Percentiles rank a stretch among this genome's conserved stretches.
These are phyloP conservation scores for Coemansia sp. DNA, from an alignment of 192 early-diverging fungal genomes.

Conservation along the genomic window DNA sequence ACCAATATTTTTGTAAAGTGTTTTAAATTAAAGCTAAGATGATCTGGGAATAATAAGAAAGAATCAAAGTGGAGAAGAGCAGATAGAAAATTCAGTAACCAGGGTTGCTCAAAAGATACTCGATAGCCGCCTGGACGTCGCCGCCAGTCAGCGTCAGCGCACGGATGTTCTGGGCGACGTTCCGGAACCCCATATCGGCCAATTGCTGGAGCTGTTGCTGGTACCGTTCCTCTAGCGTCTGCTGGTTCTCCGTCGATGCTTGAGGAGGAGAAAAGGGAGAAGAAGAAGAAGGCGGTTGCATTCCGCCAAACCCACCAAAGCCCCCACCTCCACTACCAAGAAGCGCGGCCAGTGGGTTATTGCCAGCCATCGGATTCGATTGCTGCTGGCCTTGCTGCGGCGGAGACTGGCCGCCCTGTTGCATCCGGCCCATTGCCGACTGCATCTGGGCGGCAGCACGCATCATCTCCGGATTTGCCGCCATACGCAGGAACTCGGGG, in stretches of 20 bases:
- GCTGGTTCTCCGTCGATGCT: constrained; percentile 17
- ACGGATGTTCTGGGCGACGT: constrained; percentile 85
- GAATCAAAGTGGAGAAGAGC: neutral
- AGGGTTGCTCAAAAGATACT: constrained; percentile 61
- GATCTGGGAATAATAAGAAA: neutral
- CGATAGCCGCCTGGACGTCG: constrained; percentile 93
- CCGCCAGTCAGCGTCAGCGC: constrained; percentile 79
- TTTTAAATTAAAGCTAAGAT: neutral
- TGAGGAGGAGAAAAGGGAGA: neutral
- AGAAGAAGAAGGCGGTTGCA: neutral
- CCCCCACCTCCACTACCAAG: neutral
- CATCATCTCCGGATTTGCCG: constrained; percentile 81
- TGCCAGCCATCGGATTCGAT: constrained; percentile 12
- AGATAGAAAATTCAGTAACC: neutral
- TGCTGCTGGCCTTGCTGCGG: constrained; percentile 21
- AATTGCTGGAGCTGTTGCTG: constrained; percentile 78
- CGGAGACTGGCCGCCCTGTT: constrained; percentile 31
- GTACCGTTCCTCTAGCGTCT: constrained; percentile 56
- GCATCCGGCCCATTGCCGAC: constrained; percentile 32
- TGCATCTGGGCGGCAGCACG: constrained; percentile 72
- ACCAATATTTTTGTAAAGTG: no score
- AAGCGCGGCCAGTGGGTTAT: constrained; percentile 33
- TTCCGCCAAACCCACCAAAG: neutral
- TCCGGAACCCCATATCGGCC: constrained; percentile 96
- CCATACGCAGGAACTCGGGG: constrained; percentile 76